Conservation (phyloP, 352 stramenopile species). For the Phytophthora cajani region DNA sequence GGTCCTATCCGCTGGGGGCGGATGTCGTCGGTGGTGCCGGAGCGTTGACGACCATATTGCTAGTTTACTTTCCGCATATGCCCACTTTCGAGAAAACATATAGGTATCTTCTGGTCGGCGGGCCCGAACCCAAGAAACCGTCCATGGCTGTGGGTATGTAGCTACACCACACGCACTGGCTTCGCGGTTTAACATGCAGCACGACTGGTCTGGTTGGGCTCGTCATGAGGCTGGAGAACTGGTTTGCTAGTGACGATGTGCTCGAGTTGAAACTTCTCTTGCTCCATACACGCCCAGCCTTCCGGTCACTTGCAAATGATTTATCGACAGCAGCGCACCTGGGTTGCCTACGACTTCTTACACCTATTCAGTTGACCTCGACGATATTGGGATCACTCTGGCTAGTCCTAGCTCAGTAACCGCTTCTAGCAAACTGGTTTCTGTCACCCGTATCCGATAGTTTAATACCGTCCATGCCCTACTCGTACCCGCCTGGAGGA, state of each 20-base stretch:
- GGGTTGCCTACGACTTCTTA: background rate
- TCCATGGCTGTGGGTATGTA: background rate
- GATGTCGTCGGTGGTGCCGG: background rate
- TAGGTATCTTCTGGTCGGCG: background rate
- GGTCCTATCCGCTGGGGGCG: conserved; percentile 2
- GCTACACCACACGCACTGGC: background rate
- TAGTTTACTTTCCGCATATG: background rate
- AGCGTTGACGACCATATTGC: conserved; percentile 2
- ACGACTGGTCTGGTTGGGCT: background rate
- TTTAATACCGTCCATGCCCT: too few species aligned
- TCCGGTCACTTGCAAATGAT: background rate
- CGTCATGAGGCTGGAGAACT: background rate
- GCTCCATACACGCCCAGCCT: background rate
- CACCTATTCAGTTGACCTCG: background rate
- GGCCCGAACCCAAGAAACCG: conserved; percentile 2
- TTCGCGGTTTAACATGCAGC: background rate
- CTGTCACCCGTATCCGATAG: background rate
- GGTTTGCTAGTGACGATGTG: conserved; percentile 2
- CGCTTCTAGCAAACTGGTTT: background rate
- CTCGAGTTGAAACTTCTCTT: background rate
- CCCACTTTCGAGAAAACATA: background rate
- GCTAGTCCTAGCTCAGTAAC: too few species aligned
- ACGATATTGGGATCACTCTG: background rate
- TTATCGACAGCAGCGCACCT: background rate
- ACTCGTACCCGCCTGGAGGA: too few species aligned